Conservation (phyloP, 2,329 filamentous ascomycete genomes). For the Sporothrix phasma region DNA sequence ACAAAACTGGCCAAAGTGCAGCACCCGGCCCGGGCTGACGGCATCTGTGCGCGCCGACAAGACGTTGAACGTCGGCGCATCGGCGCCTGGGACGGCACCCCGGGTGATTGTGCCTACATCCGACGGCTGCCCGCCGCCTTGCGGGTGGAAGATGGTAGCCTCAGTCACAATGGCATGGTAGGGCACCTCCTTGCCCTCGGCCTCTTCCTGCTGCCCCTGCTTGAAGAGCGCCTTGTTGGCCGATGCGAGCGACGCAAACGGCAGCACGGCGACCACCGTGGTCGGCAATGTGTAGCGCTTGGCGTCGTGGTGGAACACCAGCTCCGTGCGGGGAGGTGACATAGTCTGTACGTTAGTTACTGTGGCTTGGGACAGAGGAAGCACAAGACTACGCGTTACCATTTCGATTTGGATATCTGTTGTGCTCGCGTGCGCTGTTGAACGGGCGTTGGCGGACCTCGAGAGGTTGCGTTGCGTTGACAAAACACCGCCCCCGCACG, state of each 20-base stretch:
- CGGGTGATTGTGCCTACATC: conserved; percentile 50
- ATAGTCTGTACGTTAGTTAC: too few species aligned
- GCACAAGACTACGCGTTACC: too few species aligned
- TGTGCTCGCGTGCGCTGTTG: neutral
- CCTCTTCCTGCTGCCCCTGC: conserved; percentile 34
- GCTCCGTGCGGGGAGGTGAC: conserved; percentile 28
- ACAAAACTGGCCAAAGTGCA: conserved; percentile 55
- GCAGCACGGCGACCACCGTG: conserved; percentile 36
- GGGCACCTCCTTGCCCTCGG: neutral
- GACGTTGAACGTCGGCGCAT: conserved; percentile 38
- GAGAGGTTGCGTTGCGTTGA: too few species aligned
- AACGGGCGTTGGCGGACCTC: neutral
- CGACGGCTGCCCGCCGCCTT: conserved; percentile 64
- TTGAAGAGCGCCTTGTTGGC: conserved; percentile 50
- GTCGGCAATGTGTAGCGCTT: conserved; percentile 36
- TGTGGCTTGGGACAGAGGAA: too few species aligned
- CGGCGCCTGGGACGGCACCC: conserved; percentile 12
- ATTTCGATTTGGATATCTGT: neutral
- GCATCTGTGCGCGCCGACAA: conserved; percentile 46
- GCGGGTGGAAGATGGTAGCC: conserved; percentile 64
- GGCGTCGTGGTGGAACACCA: conserved; percentile 36
- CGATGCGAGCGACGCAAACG: conserved; percentile 41
- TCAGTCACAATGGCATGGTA: conserved; percentile 50
- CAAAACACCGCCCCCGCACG: too few species aligned
- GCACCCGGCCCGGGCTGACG: conserved; percentile 41